Conservation (phyloP, 495 filamentous ascomycete species). For the Cladorrhinum samala region DNA sequence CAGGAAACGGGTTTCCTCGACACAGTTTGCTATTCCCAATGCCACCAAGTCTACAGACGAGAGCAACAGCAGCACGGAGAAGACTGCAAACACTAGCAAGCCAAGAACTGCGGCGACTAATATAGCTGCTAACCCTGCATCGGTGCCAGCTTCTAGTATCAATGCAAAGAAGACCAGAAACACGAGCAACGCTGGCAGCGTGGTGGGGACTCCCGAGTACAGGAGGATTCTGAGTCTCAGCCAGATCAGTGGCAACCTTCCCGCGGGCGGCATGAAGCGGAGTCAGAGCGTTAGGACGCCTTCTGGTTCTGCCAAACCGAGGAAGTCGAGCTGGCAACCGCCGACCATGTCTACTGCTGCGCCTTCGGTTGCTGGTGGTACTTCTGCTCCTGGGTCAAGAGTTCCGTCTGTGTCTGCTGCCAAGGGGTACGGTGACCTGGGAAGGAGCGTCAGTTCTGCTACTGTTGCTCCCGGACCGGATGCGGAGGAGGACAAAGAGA, state of each 20-base stretch:
- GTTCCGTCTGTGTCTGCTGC: conserved; percentile 46
- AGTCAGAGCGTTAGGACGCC: conserved; percentile 58
- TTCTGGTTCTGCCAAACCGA: conserved; percentile 53
- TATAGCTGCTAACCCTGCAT: neutral
- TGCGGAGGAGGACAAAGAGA: conserved; percentile 38
- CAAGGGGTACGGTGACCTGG: neutral
- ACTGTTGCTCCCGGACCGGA: conserved; percentile 42
- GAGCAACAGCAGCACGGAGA: no score
- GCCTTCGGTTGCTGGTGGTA: conserved; percentile 27
- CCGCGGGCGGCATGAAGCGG: conserved; percentile 54
- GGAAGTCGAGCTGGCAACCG: conserved; percentile 68
- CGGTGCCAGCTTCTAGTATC: conserved; percentile 4
- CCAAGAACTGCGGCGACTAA: neutral
- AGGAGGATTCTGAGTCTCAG: conserved; percentile 74
- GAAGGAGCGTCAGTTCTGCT: conserved; percentile 28
- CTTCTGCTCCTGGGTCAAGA: neutral
- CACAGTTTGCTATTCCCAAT: no score
- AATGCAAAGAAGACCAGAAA: neutral
- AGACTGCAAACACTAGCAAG: neutral
- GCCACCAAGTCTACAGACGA: no score
- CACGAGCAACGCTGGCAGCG: neutral
- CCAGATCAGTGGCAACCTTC: conserved; percentile 74
- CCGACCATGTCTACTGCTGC: conserved; percentile 25
- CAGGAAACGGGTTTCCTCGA: no score
- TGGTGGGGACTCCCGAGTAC: conserved; percentile 39